A percentile compares a stretch with the other conserved stretches of the same genome.
phyloP scores from a whole-genome alignment of 371 early-diverging fungal genomes.

The Mortierella sp. region DNA sequence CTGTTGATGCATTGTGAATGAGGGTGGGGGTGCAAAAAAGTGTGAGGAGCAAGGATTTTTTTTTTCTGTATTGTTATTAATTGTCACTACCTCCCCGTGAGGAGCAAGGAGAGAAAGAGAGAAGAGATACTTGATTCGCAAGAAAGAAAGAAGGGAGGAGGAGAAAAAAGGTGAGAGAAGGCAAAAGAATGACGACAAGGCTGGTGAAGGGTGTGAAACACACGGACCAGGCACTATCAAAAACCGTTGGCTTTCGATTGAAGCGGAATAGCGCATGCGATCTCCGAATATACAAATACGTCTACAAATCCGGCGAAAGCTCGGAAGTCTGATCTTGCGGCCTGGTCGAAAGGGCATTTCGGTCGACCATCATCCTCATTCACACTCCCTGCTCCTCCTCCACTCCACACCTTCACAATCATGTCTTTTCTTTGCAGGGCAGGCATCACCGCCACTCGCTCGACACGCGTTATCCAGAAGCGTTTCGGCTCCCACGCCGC shows the following conservation, averaged over 20 bases:
- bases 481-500: conserved; percentile 55
- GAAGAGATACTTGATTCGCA: too few relatives aligned
- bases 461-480: conserved; percentile 55
- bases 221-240: neutral
- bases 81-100: too few relatives aligned
- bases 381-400: neutral
- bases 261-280: neutral
- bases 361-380: neutral
- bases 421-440: conserved; percentile 52
- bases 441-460: conserved; percentile 49
- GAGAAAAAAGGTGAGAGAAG: neutral
- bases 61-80: too few relatives aligned
- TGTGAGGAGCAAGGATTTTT: neutral
- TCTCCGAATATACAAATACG: neutral
- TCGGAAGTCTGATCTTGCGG: neutral
- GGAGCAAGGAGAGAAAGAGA: too few relatives aligned
- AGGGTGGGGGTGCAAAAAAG: neutral
- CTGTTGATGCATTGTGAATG: neutral
- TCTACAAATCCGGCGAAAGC: neutral
- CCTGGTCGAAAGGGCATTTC: neutral
- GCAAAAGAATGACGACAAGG: too few relatives aligned
- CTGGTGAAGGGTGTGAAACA: neutral
- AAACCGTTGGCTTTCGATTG: neutral
- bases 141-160: neutral
- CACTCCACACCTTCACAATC: conserved; percentile 8